Percentiles rank a stretch among this genome's conserved stretches.
phyloP scores from a whole-genome alignment of 2,329 filamentous ascomycete species.

The Cladosporium sp. region DNA sequence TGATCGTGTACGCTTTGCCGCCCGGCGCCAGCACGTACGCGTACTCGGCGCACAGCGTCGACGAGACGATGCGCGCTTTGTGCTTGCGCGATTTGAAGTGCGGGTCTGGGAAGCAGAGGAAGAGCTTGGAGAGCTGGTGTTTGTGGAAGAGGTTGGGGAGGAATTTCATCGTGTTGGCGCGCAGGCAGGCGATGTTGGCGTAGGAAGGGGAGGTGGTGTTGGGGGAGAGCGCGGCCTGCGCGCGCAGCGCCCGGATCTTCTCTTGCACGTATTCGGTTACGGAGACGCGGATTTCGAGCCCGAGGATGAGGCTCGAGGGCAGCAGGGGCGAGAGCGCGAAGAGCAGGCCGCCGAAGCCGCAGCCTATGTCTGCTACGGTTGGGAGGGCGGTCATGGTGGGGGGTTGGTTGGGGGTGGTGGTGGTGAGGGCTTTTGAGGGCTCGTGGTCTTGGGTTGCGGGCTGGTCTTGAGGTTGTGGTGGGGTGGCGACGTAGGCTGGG shows the following conservation, averaged over 20 bases:
- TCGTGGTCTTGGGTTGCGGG: slow-evolving; percentile 14
- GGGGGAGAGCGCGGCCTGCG: slow-evolving; percentile 45
- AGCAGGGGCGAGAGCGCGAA: slow-evolving; percentile 77
- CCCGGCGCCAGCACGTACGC: slow-evolving; percentile 78
- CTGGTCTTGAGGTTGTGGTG: not conserved
- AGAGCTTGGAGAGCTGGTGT: slow-evolving; percentile 78
- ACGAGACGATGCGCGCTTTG: slow-evolving; percentile 89
- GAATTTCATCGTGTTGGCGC: slow-evolving; percentile 98
- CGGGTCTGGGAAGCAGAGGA: slow-evolving; percentile 96
- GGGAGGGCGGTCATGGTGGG: slow-evolving; percentile 59
- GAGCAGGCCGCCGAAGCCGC: slow-evolving; percentile 86
- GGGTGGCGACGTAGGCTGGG: slow-evolving; percentile 55
- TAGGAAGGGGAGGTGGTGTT: slow-evolving; percentile 49
- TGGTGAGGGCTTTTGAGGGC: slow-evolving; percentile 13
- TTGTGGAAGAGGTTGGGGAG: slow-evolving; percentile 93
- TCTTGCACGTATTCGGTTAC: slow-evolving; percentile 89
- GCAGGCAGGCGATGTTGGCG: slow-evolving; percentile 82
- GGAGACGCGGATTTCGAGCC: slow-evolving; percentile 85
- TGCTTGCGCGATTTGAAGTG: slow-evolving; percentile 98
- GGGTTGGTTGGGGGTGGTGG: not conserved
- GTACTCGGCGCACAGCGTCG: slow-evolving; percentile 86
- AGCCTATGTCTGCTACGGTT: slow-evolving; percentile 93
- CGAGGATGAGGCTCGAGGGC: slow-evolving; percentile 85
- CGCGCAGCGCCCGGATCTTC: slow-evolving; percentile 73
- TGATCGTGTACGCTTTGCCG: slow-evolving; percentile 91